Percentiles rank a stretch among this genome's conserved stretches.
phyloP scores from a whole-genome alignment of 805 yeast species.

The Starmerella cellae region DNA sequence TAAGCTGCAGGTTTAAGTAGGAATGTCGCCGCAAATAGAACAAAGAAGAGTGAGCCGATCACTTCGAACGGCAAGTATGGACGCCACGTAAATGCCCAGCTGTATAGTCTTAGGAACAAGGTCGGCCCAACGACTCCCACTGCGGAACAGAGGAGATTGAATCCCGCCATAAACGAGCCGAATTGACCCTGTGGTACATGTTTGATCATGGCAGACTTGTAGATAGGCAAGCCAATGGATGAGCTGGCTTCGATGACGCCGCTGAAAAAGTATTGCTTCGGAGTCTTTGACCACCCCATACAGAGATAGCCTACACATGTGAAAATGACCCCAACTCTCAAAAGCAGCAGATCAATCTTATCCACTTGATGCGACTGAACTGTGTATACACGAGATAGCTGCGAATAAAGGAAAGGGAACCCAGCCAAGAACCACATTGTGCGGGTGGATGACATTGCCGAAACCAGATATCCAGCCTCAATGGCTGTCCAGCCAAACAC shows the following conservation, averaged over 20 bases:
- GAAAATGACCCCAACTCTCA: constrained; percentile 20
- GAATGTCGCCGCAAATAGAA: constrained; percentile 10
- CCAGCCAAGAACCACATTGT: constrained; percentile 22
- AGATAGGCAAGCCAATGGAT: constrained; percentile 23
- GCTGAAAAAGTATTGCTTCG: constrained; percentile 18
- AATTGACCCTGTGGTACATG: constrained; percentile 22
- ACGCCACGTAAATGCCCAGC: constrained; percentile 15
- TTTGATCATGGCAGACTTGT: constrained; percentile 24
- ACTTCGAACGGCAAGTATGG: constrained; percentile 19
- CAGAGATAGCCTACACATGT: constrained; percentile 20
- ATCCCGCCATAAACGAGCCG: constrained; percentile 25
- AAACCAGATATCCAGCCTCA: constrained; percentile 25
- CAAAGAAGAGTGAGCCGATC: constrained; percentile 7
- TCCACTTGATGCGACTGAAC: constrained; percentile 19
- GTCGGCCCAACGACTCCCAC: constrained; percentile 17
- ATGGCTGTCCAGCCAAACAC: constrained; percentile 26
- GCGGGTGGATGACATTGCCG: constrained; percentile 22
- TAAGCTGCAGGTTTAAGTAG: constrained; percentile 10
- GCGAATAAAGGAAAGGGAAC: constrained; percentile 21
- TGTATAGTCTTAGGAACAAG: constrained; percentile 18
- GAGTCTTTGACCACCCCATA: constrained; percentile 20
- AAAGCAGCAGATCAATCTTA: constrained; percentile 17
- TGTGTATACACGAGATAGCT: constrained; percentile 13
- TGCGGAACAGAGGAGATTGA: constrained; percentile 14
- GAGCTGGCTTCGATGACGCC: constrained; percentile 24